Base-by-base conservation (phyloP, 2,329 filamentous ascomycete genomes). In the Cryphonectria naterciae region DNA sequence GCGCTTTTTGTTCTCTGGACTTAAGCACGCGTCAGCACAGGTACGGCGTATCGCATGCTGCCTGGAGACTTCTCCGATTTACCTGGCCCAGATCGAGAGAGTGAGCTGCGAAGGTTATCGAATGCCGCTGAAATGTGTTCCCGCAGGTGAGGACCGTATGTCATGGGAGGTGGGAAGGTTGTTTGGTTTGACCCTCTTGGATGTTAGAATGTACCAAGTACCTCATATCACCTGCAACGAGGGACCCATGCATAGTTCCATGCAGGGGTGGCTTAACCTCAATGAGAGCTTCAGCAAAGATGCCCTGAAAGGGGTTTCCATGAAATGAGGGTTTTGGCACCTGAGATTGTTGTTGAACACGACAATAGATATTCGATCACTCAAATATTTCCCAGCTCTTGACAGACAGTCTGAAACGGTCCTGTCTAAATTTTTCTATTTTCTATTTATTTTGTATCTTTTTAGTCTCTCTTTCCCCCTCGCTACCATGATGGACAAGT, bases 11-110 rank as follows among this genome's bases (percentile, higher is more conserved):
- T 43, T 49, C 58, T 52, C 56, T 28, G 25, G 25, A 37, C 32
- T 46, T 46, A 49, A 43, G 49, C 46, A 62, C 62, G 70, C 65
- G 70, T 69, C 64, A 60, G 54, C 32, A 43, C 54, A 67, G 25
- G 17, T 11, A 56, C 25, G 56, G 25, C 64, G 28, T 49, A n/a
- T 70, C 60, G 60, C 5, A 13, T 37, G 43, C 43, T 25, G 8
- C 32, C 4, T 22, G 25, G 17, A 37, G 15, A 5, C 41, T 22
- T n/a, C 10, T 22, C 4, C 0, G 28, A 13, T 49, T 19, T 19
- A 32, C 11, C 25, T 65, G 49, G 41, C 3, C 17, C 25, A 35
- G 63, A 37, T 25, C 2, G 4, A 28, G 8, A 35, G 39, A 39
- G 43, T n/a, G 41, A 41, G 43, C 43, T 49, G 63, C 43, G 15